Conservation (phyloP, 805 yeast genomes). For the Suhomyces vadensis region DNA sequence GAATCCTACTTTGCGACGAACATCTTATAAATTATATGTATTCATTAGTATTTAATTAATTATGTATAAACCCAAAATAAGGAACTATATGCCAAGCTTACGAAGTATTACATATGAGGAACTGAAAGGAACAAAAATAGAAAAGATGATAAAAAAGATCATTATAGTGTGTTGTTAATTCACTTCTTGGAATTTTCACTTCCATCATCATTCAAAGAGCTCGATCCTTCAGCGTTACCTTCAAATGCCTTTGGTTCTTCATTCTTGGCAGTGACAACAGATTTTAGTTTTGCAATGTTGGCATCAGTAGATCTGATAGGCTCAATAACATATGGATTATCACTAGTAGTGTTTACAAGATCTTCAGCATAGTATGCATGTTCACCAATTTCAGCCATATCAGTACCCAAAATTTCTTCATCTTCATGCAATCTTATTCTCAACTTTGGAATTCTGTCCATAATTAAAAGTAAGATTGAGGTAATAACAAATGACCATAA, state of each 20-base stretch:
- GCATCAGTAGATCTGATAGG: constrained; percentile 67
- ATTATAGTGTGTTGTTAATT: neutral
- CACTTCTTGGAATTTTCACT: constrained; percentile 16
- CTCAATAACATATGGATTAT: constrained; percentile 63
- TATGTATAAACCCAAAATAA: neutral
- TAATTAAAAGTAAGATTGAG: constrained; percentile 58
- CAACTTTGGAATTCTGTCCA: constrained; percentile 79
- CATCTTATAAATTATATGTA: neutral
- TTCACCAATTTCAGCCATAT: constrained; percentile 89
- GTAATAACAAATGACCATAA: constrained; percentile 78
- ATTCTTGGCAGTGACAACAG: constrained; percentile 15
- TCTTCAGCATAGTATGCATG: constrained; percentile 68
- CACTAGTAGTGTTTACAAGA: constrained; percentile 19
- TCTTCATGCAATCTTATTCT: constrained; percentile 81
- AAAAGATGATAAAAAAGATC: neutral
- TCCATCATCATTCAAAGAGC: constrained; percentile 20
- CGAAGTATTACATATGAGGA: neutral
- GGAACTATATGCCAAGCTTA: neutral
- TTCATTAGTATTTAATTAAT: neutral
- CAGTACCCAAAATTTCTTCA: constrained; percentile 87
- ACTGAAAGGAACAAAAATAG: neutral
- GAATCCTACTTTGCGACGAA: too few species aligned
- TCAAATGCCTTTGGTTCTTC: constrained; percentile 10
- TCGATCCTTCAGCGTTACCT: constrained; percentile 11
- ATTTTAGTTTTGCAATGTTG: constrained; percentile 34